phyloP scores from a whole-genome alignment of 768 basidiomycete species.

The Serendipita sp. region DNA sequence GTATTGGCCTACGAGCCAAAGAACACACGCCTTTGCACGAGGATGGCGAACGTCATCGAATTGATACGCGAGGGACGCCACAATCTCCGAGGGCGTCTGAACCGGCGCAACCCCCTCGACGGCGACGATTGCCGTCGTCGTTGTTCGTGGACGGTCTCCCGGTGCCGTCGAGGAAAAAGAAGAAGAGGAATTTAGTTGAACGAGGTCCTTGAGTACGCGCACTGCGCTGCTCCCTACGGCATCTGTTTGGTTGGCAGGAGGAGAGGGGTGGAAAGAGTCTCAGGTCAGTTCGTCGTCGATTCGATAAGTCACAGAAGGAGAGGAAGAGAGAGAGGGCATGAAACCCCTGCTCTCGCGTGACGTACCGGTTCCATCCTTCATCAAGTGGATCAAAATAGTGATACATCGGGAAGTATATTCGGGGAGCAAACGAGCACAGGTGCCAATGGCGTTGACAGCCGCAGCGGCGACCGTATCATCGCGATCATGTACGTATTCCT shows the following conservation, averaged over 20 bases:
- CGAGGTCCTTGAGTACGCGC: constrained; percentile 68
- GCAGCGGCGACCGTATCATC: constrained; percentile 57
- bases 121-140: neutral
- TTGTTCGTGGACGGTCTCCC: neutral
- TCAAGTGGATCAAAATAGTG: constrained; percentile 58
- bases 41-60: constrained; percentile 69
- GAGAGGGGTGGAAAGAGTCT: neutral
- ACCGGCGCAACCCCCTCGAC: neutral
- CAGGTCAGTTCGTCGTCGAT: no score
- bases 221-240: constrained; percentile 65
- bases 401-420: constrained; percentile 58
- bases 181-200: constrained; percentile 57
- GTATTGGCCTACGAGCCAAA: constrained; percentile 91
- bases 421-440: constrained; percentile 51
- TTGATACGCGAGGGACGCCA: constrained; percentile 60
- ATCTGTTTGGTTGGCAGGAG: constrained; percentile 30
- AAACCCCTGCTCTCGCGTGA: no score
- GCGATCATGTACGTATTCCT: constrained; percentile 74
- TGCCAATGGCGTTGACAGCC: constrained; percentile 66
- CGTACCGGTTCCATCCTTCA: constrained; percentile 61
- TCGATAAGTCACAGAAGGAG: constrained; percentile 1
- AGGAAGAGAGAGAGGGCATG: no score
- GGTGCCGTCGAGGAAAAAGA: no score
- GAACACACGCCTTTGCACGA: constrained; percentile 69
- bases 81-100: constrained; percentile 39